Percentiles rank a stretch among this genome's conserved stretches.
phyloP scores from a whole-genome alignment of 257 asterid species.

The Primulina eburnea region DNA sequence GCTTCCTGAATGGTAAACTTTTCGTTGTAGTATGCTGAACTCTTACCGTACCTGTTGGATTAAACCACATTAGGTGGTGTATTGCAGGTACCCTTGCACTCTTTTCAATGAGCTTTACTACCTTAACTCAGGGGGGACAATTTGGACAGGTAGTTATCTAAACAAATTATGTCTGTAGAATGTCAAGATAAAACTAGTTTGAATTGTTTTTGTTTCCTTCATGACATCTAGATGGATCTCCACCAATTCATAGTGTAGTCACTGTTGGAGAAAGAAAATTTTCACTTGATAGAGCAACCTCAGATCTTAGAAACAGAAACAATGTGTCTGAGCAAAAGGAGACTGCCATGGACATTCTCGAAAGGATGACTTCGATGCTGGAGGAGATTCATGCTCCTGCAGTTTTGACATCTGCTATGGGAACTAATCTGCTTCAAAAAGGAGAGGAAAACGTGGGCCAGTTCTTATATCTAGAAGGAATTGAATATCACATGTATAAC shows the following conservation, averaged over 20 bases:
- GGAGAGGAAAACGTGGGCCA: constrained; percentile 95
- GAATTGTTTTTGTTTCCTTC: constrained; percentile 22
- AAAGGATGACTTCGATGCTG: constrained; percentile 65
- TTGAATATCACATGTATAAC: constrained; percentile 92
- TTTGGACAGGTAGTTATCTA: constrained; percentile 79
- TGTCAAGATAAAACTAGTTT: constrained; percentile 14
- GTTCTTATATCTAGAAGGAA: constrained; percentile 90
- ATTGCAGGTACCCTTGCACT: constrained; percentile 82
- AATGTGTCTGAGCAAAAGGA: constrained; percentile 41
- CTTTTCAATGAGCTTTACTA: constrained; percentile 96
- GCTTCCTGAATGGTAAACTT: constrained; percentile 81
- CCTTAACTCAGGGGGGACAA: constrained; percentile 89
- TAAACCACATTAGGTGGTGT: constrained; percentile 22
- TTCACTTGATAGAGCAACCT: constrained; percentile 51
- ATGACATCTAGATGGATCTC: background rate
- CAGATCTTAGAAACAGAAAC: constrained; percentile 23
- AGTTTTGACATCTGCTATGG: constrained; percentile 65
- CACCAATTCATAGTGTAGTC: constrained; percentile 51
- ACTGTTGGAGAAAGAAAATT: constrained; percentile 55
- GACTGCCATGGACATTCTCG: constrained; percentile 72
- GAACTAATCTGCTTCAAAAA: constrained; percentile 60
- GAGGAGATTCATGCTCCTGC: constrained; percentile 61
- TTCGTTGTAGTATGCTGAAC: constrained; percentile 19
- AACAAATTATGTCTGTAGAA: constrained; percentile 19
- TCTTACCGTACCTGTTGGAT: constrained; percentile 16